These are phyloP conservation scores for Talaromyces sp. DNA, from an alignment of 2,329 filamentous ascomycete genomes.

Conservation along the genomic window DNA sequence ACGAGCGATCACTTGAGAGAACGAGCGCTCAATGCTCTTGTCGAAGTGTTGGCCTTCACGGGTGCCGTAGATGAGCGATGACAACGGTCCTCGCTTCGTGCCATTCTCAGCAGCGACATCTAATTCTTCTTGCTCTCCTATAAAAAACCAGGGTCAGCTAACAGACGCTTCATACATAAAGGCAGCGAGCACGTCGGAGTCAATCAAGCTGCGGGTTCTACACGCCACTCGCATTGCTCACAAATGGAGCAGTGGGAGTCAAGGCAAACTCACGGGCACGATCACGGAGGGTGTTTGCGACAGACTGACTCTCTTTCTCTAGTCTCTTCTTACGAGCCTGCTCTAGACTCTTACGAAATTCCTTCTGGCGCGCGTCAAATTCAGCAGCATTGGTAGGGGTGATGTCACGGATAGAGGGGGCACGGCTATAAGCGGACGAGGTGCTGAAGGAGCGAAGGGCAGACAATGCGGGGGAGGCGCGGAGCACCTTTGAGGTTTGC, in stretches of 20 bases:
- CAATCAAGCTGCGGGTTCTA: conserved; percentile 27
- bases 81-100: conserved; percentile 66
- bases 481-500: conserved; percentile 47
- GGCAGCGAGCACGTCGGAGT: conserved; percentile 27
- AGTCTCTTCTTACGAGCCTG: conserved; percentile 70
- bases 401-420: conserved; percentile 84
- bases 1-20: conserved; percentile 87
- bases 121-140: conserved; percentile 54
- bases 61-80: conserved; percentile 92
- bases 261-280: conserved; percentile 33
- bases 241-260: conserved; percentile 41
- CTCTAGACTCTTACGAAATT: conserved; percentile 77
- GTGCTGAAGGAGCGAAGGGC: conserved; percentile 56
- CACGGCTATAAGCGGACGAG: conserved; percentile 46
- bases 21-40: conserved; percentile 90
- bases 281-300: conserved; percentile 36
- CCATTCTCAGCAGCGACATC: conserved; percentile 54
- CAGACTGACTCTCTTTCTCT: conserved; percentile 75
- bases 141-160: conserved; percentile 53
- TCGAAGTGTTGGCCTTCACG: conserved; percentile 92
- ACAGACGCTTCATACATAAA: conserved; percentile 44
- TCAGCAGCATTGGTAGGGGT: conserved; percentile 63
- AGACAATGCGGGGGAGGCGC: conserved; percentile 43
- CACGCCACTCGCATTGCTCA: conserved; percentile 42
- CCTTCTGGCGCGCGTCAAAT: conserved; percentile 79